Percentiles rank a stretch among this genome's conserved stretches.
Conservation (phyloP, 495 filamentous ascomycete species). For the Immersiella caudata region DNA sequence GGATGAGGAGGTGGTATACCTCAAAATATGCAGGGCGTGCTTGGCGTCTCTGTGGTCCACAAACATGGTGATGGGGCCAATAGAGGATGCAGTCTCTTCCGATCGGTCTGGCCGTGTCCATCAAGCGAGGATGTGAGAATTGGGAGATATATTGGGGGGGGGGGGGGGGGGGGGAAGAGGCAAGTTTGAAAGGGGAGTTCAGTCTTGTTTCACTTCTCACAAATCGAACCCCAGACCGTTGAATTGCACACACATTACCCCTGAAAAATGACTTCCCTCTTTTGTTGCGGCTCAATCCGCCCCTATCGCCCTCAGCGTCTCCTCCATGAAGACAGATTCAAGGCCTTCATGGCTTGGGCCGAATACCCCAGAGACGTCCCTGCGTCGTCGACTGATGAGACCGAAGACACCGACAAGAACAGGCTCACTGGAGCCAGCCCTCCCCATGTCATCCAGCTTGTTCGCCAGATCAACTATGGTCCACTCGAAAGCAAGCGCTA, state of each 20-base stretch:
- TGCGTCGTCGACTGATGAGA: not conserved
- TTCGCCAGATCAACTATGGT: slow-evolving; percentile 42
- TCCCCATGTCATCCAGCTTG: slow-evolving; percentile 37
- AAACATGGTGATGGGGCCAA: not conserved
- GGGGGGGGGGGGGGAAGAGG: no score
- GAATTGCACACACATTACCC: no score
- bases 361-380: not conserved
- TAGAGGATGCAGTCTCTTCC: not conserved
- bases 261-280: not conserved
- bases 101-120: not conserved
- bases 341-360: not conserved
- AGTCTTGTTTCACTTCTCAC: no score
- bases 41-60: not conserved
- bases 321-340: not conserved
- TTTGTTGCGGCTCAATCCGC: not conserved
- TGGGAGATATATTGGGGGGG: no score
- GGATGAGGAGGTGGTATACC: not conserved
- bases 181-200: no score
- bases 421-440: slow-evolving; percentile 6
- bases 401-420: not conserved
- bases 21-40: not conserved
- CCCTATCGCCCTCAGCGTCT: not conserved
- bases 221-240: not conserved
- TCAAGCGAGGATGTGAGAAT: not conserved
- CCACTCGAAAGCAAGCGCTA: slow-evolving; percentile 38